A percentile compares a stretch with the other conserved stretches of the same genome.
These are phyloP conservation scores for Moesziomyces antarcticus DNA, from an alignment of 1,284 basidiomycete species.

Conservation along the genomic window DNA sequence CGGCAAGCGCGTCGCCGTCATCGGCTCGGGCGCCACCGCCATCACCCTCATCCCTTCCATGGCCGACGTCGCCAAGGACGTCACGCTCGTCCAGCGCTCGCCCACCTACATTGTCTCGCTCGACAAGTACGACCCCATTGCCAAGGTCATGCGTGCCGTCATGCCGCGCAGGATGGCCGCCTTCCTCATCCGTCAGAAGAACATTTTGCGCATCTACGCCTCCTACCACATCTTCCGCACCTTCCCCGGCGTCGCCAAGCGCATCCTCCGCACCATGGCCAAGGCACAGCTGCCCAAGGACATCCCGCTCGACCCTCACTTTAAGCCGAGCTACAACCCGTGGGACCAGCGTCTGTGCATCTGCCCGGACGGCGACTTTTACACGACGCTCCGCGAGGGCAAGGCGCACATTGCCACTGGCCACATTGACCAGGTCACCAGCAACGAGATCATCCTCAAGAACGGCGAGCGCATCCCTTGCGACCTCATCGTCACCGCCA, in stretches of 20 bases:
- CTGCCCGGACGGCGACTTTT: slow-evolving; percentile 67
- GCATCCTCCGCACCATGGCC: slow-evolving; percentile 46
- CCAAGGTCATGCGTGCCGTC: slow-evolving; percentile 52
- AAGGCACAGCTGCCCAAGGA: slow-evolving; percentile 51
- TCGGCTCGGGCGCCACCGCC: slow-evolving; percentile 65
- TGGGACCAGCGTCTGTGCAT: slow-evolving; percentile 68
- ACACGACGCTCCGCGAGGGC: slow-evolving; percentile 56
- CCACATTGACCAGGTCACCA: slow-evolving; percentile 61
- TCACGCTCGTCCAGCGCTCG: slow-evolving; percentile 66
- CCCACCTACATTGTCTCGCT: slow-evolving; percentile 64
- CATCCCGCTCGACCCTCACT: slow-evolving; percentile 67
- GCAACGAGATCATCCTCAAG: slow-evolving; percentile 57
- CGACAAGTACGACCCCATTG: slow-evolving; percentile 55
- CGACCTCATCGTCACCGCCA: slow-evolving; percentile 67
- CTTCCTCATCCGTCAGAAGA: slow-evolving; percentile 51
- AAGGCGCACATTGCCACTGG: slow-evolving; percentile 66
- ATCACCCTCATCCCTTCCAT: slow-evolving; percentile 64
- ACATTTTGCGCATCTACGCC: slow-evolving; percentile 56
- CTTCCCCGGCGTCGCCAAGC: slow-evolving; percentile 56
- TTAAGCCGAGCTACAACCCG: slow-evolving; percentile 65
- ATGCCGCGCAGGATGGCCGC: slow-evolving; percentile 47
- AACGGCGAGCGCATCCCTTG: slow-evolving; percentile 60
- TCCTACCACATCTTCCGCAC: slow-evolving; percentile 62
- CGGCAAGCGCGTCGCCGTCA: slow-evolving; percentile 64
- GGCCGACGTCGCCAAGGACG: slow-evolving; percentile 49